Base-by-base conservation (phyloP, 179 eudicot genomes). In the Patellifolia procumbens region DNA sequence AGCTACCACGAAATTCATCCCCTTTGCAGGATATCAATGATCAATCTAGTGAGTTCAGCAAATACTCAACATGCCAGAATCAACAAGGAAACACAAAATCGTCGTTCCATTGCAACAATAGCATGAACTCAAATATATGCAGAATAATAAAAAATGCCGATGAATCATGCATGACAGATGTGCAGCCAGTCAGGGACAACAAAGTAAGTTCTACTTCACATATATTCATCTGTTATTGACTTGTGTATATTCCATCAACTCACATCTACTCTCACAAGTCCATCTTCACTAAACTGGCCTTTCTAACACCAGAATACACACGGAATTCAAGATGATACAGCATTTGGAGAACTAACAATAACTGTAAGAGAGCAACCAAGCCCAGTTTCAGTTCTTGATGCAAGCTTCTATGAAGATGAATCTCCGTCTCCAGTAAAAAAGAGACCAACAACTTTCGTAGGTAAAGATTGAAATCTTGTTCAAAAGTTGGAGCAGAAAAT, bases 311-410 rank as follows among this genome's bases (percentile, higher is more conserved):
- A 84, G 87, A 62, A 31, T 64, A 73, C 81, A 35, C 77, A 28
- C n/a, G 81, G 63, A 68, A 17, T 11, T 58, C 52, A 61, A 72
- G 59, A 62, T 26, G 78, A 74, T 2, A 74, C 63, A 63, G 73
- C 78, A 42, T 72, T 45, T 22, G 45, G 49, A 32, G 79, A 77
- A 22, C 74, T 81, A 35, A 24, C 53, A 51, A 74, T 37, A 49
- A 60, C 60, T 12, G 68, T 68, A 24, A 74, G 46, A 68, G 87
- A 85, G 78, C 87, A 85, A 63, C 85, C 87, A 67, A 85, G 87
- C 72, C 87, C 87, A 2, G 83, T 85, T 64, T 85, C 85, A 34
- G 85, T 85, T 71, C 85, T 85, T 34, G 87, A 85, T 72, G 81
- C 82, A 12, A 43, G 65, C 32, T 82, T 85, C 68, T 85, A 56